These are phyloP conservation scores for Haplosporangium sp. DNA, from an alignment of 371 early-diverging fungal species.

Conservation along the genomic window DNA sequence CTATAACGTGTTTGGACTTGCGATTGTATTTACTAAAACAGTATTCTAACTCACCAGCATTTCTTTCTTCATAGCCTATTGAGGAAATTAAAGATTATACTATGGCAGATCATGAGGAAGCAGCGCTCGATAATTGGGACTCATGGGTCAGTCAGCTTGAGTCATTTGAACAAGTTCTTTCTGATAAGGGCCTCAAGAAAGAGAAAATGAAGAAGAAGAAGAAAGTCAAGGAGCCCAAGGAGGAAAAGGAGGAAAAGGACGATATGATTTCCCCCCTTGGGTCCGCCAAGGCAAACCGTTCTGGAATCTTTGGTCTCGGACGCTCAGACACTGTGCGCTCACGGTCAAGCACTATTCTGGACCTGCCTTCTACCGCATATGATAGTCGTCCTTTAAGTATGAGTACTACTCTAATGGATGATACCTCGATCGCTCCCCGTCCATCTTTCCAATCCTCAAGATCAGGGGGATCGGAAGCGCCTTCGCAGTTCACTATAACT, in stretches of 20 bases:
- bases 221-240: constrained; percentile 21
- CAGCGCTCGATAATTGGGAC: constrained; percentile 48
- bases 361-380: constrained; percentile 9
- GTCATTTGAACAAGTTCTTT: constrained; percentile 43
- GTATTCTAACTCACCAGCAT: background rate
- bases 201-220: constrained; percentile 40
- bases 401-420: constrained; percentile 43
- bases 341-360: constrained; percentile 27
- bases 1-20: background rate
- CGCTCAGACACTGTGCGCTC: constrained; percentile 40
- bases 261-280: constrained; percentile 13
- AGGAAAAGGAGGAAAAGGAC: background rate
- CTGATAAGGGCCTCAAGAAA: constrained; percentile 46
- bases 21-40: background rate
- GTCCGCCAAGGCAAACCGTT: constrained; percentile 44
- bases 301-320: constrained; percentile 43
- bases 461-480: constrained; percentile 43
- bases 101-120: constrained; percentile 29
- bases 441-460: constrained; percentile 49
- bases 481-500: constrained; percentile 10
- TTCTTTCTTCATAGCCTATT: constrained; percentile 23
- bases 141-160: constrained; percentile 54
- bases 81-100: constrained; percentile 41
- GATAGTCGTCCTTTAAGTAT: constrained; percentile 43
- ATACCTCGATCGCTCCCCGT: constrained; percentile 18